Percentiles rank a stretch among this genome's conserved stretches.
Conservation (phyloP, 441 rosid species). For the Gossypium trilobum region DNA sequence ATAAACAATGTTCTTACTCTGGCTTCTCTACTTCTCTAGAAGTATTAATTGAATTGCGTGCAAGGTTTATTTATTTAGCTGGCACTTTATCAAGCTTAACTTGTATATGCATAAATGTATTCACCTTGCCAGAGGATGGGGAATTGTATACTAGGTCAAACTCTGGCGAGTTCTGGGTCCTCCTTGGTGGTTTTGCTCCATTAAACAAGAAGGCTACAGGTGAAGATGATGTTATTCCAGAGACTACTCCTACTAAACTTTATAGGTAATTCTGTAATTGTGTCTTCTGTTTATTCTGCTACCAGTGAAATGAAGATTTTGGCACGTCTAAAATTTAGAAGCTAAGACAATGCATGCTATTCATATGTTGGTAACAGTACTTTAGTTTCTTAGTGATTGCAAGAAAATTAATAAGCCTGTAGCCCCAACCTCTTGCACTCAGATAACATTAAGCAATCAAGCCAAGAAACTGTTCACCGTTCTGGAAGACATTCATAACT, state of each 20-base stretch:
- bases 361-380: not conserved
- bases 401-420: not conserved
- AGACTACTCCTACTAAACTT: conserved; percentile 65
- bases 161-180: conserved; percentile 98
- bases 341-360: not conserved
- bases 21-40: not conserved
- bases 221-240: conserved; percentile 69
- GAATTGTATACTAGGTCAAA: conserved; percentile 91
- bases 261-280: conserved; percentile 38
- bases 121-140: conserved; percentile 64
- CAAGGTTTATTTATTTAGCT: not conserved
- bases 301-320: not conserved
- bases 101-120: conserved; percentile 11
- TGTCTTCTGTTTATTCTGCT: conserved; percentile 13
- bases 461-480: not conserved
- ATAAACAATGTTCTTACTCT: conserved; percentile 1
- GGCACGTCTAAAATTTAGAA: not conserved
- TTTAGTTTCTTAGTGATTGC: not conserved
- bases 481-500: not conserved
- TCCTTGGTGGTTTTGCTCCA: conserved; percentile 98
- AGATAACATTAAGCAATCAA: not conserved
- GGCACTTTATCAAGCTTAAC: conserved; percentile 6
- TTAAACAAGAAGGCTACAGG: conserved; percentile 66
- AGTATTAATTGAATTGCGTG: not conserved
- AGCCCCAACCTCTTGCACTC: not conserved